Percentiles rank a stretch among this genome's conserved stretches.
phyloP scores from a whole-genome alignment of 495 filamentous ascomycete genomes.

The Penicillium manginii region DNA sequence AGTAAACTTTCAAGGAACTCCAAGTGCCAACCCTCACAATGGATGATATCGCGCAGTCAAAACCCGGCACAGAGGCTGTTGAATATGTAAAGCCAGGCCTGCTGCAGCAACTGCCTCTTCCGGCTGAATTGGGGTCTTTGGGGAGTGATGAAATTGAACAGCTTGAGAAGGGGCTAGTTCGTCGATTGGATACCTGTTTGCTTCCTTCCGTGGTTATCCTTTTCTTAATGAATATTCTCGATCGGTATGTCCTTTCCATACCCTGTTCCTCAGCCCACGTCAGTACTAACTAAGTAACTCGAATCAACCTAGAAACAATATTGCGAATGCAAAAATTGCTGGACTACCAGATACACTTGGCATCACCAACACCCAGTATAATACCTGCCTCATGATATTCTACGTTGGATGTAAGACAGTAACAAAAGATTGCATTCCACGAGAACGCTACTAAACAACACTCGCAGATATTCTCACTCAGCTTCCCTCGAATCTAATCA shows the following conservation, averaged over 20 bases:
- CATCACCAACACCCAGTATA: slow-evolving; percentile 8
- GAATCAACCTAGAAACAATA: slow-evolving; percentile 6
- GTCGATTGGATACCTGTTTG: slow-evolving; percentile 11
- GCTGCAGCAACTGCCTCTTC: slow-evolving; percentile 13
- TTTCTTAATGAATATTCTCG: slow-evolving; percentile 19
- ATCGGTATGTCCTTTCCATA: slow-evolving; percentile 10
- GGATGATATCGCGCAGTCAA: slow-evolving; percentile 7
- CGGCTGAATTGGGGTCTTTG: slow-evolving; percentile 7
- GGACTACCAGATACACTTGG: slow-evolving; percentile 10
- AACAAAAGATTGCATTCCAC: not conserved
- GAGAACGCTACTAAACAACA: not conserved
- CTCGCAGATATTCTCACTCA: slow-evolving; percentile 15
- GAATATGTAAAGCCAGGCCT: slow-evolving; percentile 11
- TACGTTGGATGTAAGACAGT: slow-evolving; percentile 16
- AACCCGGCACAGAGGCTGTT: slow-evolving; percentile 2
- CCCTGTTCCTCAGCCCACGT: too few relatives aligned
- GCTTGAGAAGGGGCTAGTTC: slow-evolving; percentile 12
- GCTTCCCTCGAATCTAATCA: slow-evolving; percentile 13
- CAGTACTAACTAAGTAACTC: not conserved
- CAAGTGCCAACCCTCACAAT: not conserved
- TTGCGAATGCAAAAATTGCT: slow-evolving; percentile 14
- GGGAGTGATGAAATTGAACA: slow-evolving; percentile 1
- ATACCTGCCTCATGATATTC: slow-evolving; percentile 17
- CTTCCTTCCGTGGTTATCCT: slow-evolving; percentile 16
- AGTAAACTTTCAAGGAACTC: not conserved